Evolutionary conservation across 306 rosid species (phyloP).

Genomic region (Rosa lucieae): DNA sequence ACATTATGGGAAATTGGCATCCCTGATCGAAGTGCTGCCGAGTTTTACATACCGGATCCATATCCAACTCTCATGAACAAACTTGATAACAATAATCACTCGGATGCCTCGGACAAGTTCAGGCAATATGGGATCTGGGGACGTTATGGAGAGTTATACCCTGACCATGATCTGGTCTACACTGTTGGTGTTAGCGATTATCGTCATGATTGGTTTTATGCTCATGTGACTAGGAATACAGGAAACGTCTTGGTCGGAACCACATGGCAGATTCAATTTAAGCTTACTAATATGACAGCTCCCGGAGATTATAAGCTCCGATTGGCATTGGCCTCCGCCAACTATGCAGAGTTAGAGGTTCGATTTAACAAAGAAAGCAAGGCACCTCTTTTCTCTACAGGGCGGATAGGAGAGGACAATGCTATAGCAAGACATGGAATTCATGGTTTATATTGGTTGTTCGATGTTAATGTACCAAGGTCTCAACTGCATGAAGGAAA

Average conservation of each 20-base stretch:
- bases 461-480: conserved; percentile 36
- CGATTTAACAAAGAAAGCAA: conserved; percentile 38
- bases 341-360: conserved; percentile 47
- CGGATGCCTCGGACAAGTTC: conserved; percentile 49
- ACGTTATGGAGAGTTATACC: conserved; percentile 46
- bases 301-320: conserved; percentile 56
- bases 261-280: conserved; percentile 66
- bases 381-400: conserved; percentile 32
- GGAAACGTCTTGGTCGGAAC: conserved; percentile 40
- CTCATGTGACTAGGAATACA: conserved; percentile 36
- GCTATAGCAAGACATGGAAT: conserved; percentile 83
- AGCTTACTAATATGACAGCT: conserved; percentile 17
- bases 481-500: conserved; percentile 38
- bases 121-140: conserved; percentile 65
- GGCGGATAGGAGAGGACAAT: conserved; percentile 53
- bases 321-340: conserved; percentile 62
- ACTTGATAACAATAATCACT: conserved; percentile 20
- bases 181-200: conserved; percentile 22
- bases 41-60: conserved; percentile 62
- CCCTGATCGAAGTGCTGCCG: conserved; percentile 79
- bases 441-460: conserved; percentile 61
- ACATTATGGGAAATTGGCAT: conserved; percentile 86
- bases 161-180: conserved; percentile 38
- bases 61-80: conserved; percentile 41
- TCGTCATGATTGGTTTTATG: conserved; percentile 44